Evolutionary conservation across 2,329 filamentous ascomycete genomes (phyloP).

Genomic region (Alternaria gaisen): DNA sequence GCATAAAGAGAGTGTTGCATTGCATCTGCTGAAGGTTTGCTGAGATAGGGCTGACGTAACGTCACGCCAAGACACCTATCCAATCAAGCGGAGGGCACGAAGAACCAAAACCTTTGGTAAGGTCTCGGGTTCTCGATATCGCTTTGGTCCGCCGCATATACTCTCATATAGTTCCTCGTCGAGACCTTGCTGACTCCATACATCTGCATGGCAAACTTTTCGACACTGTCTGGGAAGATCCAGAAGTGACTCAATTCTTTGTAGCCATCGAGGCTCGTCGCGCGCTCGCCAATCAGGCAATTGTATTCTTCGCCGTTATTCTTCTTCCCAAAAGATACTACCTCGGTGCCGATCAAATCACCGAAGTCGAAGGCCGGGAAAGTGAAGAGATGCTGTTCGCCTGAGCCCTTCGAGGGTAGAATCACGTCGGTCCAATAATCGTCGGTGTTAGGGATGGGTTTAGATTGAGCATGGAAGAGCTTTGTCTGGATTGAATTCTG

Average conservation of each 20-base stretch:
- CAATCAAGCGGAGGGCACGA: not conserved
- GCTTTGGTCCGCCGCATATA: not conserved
- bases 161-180: not conserved
- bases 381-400: not conserved
- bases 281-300: slow-evolving; percentile 1
- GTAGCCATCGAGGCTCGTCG: not conserved
- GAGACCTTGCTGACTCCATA: not conserved
- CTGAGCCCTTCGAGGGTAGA: not conserved
- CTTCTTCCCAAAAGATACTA: not conserved
- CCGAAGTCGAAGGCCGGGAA: slow-evolving; percentile 1
- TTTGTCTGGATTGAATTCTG: not conserved
- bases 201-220: slow-evolving; percentile 2
- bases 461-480: not conserved
- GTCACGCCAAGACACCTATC: not conserved
- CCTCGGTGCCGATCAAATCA: not conserved
- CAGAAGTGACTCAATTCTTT: not conserved
- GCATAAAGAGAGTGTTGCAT: not conserved
- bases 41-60: not conserved
- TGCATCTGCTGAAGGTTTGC: not conserved
- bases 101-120: slow-evolving; percentile 1
- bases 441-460: not conserved
- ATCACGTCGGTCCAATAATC: not conserved
- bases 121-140: not conserved
- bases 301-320: not conserved
- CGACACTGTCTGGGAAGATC: not conserved